Conservation (phyloP, 441 rosid genomes). For the Erodium chrysanthum region DNA sequence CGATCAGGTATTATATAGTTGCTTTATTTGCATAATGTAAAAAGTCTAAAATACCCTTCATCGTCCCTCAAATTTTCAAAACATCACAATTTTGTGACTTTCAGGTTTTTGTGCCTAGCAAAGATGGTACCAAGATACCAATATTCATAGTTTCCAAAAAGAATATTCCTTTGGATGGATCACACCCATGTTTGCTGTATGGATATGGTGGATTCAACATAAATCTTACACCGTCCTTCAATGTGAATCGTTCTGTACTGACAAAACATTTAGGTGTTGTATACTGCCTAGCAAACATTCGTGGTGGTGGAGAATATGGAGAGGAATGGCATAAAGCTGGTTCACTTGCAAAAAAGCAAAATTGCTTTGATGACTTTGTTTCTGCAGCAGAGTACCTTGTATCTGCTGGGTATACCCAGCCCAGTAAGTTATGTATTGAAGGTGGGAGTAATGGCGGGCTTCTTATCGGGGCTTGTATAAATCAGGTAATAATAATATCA, state of each 20-base stretch:
- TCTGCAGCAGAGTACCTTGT: constrained; percentile 68
- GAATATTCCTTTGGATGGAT: constrained; percentile 61
- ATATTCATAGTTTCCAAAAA: constrained; percentile 65
- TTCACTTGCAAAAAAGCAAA: constrained; percentile 69
- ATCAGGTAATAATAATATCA: too few species aligned
- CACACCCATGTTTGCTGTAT: constrained; percentile 80
- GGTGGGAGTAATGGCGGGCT: constrained; percentile 98
- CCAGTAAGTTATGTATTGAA: constrained; percentile 75
- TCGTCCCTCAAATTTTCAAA: too few species aligned
- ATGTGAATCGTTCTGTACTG: constrained; percentile 52
- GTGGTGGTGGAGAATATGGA: constrained; percentile 98
- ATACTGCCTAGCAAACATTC: constrained; percentile 72
- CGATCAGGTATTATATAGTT: constrained; percentile 77
- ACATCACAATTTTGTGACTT: too few species aligned
- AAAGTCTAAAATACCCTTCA: too few species aligned
- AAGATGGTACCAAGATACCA: constrained; percentile 78
- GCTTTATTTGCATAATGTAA: too few species aligned
- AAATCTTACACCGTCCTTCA: constrained; percentile 73
- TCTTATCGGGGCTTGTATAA: constrained; percentile 85
- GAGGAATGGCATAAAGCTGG: constrained; percentile 98
- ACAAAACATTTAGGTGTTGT: constrained; percentile 67
- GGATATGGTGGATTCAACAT: constrained; percentile 93
- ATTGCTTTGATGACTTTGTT: constrained; percentile 86
- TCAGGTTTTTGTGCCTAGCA: constrained; percentile 73
- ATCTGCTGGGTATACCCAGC: constrained; percentile 70